A percentile compares a stretch with the other conserved stretches of the same genome.
Conservation (phyloP, 2,329 filamentous ascomycete species). For the Epichloe glyceriae region DNA sequence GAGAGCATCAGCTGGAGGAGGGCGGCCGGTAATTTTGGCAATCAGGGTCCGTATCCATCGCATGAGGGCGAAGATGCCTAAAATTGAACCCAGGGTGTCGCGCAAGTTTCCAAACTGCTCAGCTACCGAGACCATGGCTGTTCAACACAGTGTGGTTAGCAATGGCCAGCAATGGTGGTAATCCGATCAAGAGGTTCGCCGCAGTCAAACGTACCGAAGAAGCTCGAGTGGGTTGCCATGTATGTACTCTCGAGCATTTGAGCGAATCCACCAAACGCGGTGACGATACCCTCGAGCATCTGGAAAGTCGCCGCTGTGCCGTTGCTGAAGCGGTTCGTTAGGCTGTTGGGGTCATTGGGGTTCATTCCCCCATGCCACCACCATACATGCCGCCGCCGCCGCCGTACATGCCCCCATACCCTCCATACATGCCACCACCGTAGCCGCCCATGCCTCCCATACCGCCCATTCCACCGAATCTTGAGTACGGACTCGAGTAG, state of each 20-base stretch:
- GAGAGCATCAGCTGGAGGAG: constrained; percentile 74
- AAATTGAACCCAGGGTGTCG: constrained; percentile 81
- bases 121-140: constrained; percentile 95
- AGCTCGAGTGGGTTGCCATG: constrained; percentile 97
- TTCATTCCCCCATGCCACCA: constrained; percentile 33
- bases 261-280: constrained; percentile 91
- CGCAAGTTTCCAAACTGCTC: constrained; percentile 92
- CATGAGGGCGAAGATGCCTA: constrained; percentile 92
- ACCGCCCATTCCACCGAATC: constrained; percentile 30
- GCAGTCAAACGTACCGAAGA: constrained; percentile 60
- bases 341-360: constrained; percentile 71
- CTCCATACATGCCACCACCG: constrained; percentile 32
- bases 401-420: constrained; percentile 25
- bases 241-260: constrained; percentile 99
- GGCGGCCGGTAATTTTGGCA: constrained; percentile 84
- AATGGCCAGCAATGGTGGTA: not conserved
- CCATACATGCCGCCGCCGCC: constrained; percentile 26
- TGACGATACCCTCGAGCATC: constrained; percentile 93
- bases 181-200: not conserved
- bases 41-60: constrained; percentile 87
- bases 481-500: constrained; percentile 29
- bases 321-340: constrained; percentile 91
- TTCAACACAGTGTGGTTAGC: not conserved
- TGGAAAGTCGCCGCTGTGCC: constrained; percentile 95
- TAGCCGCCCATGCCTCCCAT: constrained; percentile 22